phyloP scores from a whole-genome alignment of 768 basidiomycete genomes.

The Holtermanniella nyarrowii region DNA sequence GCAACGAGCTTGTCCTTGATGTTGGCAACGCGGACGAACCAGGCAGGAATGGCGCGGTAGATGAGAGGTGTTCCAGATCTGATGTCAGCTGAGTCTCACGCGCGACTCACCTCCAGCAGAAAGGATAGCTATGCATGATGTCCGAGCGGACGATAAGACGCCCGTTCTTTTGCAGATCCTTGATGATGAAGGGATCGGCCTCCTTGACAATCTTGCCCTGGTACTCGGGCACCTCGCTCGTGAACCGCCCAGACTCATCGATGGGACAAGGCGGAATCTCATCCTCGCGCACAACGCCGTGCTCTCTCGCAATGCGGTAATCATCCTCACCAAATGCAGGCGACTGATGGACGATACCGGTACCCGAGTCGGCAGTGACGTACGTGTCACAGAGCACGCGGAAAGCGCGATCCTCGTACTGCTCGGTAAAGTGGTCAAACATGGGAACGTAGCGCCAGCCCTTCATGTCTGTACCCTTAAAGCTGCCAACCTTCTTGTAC shows the following conservation, averaged over 20 bases:
- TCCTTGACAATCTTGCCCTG: slow-evolving; percentile 81
- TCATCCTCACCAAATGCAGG: slow-evolving; percentile 98
- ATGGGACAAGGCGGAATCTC: slow-evolving; percentile 96
- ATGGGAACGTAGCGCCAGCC: slow-evolving; percentile 91
- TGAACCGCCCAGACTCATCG: slow-evolving; percentile 80
- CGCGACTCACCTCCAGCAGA: slow-evolving; percentile 80
- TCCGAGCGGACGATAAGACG: slow-evolving; percentile 79
- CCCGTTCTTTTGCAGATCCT: slow-evolving; percentile 73
- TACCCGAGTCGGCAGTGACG: slow-evolving; percentile 85
- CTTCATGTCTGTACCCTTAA: slow-evolving; percentile 84
- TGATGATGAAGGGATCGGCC: slow-evolving; percentile 91
- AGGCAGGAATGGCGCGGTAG: slow-evolving; percentile 88
- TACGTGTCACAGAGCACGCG: slow-evolving; percentile 81
- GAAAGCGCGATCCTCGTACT: slow-evolving; percentile 90
- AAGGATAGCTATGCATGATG: slow-evolving; percentile 84
- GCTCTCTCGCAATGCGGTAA: slow-evolving; percentile 77
- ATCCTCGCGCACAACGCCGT: slow-evolving; percentile 70
- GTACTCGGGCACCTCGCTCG: slow-evolving; percentile 80
- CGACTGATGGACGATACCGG: slow-evolving; percentile 97
- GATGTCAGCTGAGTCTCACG: background rate
- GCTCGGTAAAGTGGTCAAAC: slow-evolving; percentile 92
- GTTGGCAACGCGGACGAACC: slow-evolving; percentile 85
- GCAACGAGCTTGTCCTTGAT: slow-evolving; percentile 75
- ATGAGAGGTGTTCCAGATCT: slow-evolving; percentile 92
- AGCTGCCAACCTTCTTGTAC: slow-evolving; percentile 78